phyloP scores from a whole-genome alignment of 2,329 filamentous ascomycete genomes.

The Botryosphaeria dothidea region DNA sequence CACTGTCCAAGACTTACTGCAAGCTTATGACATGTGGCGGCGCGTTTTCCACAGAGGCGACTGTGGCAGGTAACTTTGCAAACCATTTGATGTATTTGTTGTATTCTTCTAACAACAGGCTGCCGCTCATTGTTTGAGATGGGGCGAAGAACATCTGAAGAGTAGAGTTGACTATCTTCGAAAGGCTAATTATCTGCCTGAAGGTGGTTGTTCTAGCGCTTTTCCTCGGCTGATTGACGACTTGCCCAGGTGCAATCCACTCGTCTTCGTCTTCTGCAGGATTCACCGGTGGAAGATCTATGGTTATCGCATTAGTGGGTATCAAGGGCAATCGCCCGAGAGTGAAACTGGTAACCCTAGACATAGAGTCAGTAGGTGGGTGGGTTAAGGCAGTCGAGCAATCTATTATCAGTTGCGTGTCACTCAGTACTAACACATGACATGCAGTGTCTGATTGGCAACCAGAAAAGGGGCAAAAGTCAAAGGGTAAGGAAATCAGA shows the following conservation, averaged over 20 bases:
- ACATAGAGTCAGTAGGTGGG: not conserved
- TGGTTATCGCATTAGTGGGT: slow-evolving; percentile 23
- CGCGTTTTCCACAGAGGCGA: slow-evolving; percentile 20
- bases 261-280: slow-evolving; percentile 18
- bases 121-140: slow-evolving; percentile 22
- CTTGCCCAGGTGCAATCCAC: slow-evolving; percentile 21
- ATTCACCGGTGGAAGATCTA: slow-evolving; percentile 22
- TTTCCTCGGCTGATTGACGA: slow-evolving; percentile 3
- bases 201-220: slow-evolving; percentile 23
- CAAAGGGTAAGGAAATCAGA: not conserved
- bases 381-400: not conserved
- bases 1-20: slow-evolving; percentile 22
- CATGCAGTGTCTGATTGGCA: not conserved
- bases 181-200: slow-evolving; percentile 21
- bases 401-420: not conserved
- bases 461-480: not conserved
- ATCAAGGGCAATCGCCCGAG: slow-evolving; percentile 24
- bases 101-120: slow-evolving; percentile 22
- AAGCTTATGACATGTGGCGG: slow-evolving; percentile 23
- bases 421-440: not conserved
- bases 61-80: slow-evolving; percentile 15
- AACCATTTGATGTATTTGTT: slow-evolving; percentile 23
- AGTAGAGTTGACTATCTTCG: slow-evolving; percentile 26
- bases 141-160: slow-evolving; percentile 26
- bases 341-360: slow-evolving; percentile 25